A percentile compares a stretch with the other conserved stretches of the same genome.
phyloP scores from a whole-genome alignment of 768 basidiomycete genomes.

The Crucibulum laeve region DNA sequence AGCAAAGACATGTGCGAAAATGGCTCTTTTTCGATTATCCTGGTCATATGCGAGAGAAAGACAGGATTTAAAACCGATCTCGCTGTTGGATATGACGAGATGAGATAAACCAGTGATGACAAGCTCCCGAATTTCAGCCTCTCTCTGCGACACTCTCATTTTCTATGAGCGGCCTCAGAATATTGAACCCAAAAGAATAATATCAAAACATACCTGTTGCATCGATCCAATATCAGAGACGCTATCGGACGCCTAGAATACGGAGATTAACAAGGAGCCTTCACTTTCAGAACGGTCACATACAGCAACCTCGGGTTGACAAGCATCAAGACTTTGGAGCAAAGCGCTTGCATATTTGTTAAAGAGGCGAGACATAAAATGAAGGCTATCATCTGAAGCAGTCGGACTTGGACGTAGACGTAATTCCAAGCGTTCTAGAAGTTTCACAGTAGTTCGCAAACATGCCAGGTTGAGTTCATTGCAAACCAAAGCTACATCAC shows the following conservation, averaged over 20 bases:
- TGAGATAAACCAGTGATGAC: slow-evolving; percentile 80
- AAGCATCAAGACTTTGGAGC: slow-evolving; percentile 53
- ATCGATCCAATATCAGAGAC: slow-evolving; percentile 44
- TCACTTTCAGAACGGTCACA: slow-evolving; percentile 8
- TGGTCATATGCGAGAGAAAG: slow-evolving; percentile 73
- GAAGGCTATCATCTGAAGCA: slow-evolving; percentile 58
- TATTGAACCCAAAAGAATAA: background rate
- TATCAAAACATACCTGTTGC: slow-evolving; percentile 30
- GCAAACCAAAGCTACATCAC: slow-evolving; percentile 31
- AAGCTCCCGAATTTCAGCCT: slow-evolving; percentile 65
- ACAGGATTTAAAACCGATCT: slow-evolving; percentile 87
- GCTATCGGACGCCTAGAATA: slow-evolving; percentile 41
- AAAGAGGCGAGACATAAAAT: slow-evolving; percentile 75
- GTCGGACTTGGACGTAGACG: slow-evolving; percentile 46
- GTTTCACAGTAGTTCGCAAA: slow-evolving; percentile 67
- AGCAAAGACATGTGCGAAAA: slow-evolving; percentile 83
- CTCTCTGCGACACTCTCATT: slow-evolving; percentile 40
- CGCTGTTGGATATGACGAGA: slow-evolving; percentile 78
- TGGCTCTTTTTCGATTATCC: slow-evolving; percentile 64
- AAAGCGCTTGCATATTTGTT: slow-evolving; percentile 71
- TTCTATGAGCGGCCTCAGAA: slow-evolving; percentile 23
- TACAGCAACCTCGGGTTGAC: slow-evolving; percentile 43
- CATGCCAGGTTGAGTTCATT: slow-evolving; percentile 72
- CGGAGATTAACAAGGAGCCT: slow-evolving; percentile 4
- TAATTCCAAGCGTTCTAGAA: slow-evolving; percentile 73